These are phyloP conservation scores for Colletotrichum echinochloae DNA, from an alignment of 2,329 filamentous ascomycete genomes.

Conservation along the genomic window DNA sequence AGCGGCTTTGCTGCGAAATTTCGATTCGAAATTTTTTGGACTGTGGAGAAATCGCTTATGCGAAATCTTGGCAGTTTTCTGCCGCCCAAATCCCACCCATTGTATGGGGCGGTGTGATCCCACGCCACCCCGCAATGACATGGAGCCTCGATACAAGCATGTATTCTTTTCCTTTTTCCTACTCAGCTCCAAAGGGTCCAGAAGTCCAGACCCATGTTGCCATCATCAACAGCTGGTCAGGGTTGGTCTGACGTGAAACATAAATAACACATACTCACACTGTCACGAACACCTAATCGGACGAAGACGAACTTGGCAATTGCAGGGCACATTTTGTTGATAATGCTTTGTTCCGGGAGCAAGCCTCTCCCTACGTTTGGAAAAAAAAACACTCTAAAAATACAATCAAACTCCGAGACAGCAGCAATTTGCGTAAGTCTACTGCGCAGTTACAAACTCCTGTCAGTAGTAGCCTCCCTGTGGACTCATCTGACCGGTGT, in stretches of 20 bases:
- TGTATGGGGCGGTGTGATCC: slow-evolving; percentile 23
- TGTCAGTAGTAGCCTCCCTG: slow-evolving; percentile 5
- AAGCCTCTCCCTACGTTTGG: too few relatives aligned
- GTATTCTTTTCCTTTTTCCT: too few relatives aligned
- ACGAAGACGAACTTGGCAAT: neutral
- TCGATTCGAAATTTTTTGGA: slow-evolving; percentile 42
- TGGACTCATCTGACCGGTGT: slow-evolving; percentile 21
- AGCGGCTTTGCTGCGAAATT: slow-evolving; percentile 41
- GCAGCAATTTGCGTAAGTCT: slow-evolving; percentile 19
- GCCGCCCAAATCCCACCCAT: slow-evolving; percentile 1
- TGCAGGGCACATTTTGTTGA: neutral
- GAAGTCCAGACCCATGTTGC: slow-evolving; percentile 6
- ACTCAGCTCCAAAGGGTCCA: slow-evolving; percentile 6
- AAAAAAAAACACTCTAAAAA: slow-evolving; percentile 30
- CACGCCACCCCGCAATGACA: slow-evolving; percentile 23
- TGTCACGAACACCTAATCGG: neutral
- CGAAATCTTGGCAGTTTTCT: slow-evolving; percentile 42
- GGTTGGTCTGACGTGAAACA: slow-evolving; percentile 5
- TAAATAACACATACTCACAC: neutral
- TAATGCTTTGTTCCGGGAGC: slow-evolving; percentile 22
- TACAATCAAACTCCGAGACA: slow-evolving; percentile 25
- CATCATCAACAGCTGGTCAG: neutral
- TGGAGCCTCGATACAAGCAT: slow-evolving; percentile 31
- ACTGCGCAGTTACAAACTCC: slow-evolving; percentile 17
- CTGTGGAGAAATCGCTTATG: slow-evolving; percentile 43